Conservation (phyloP, 768 basidiomycete genomes). For the Hemileccinum rubropunctum region DNA sequence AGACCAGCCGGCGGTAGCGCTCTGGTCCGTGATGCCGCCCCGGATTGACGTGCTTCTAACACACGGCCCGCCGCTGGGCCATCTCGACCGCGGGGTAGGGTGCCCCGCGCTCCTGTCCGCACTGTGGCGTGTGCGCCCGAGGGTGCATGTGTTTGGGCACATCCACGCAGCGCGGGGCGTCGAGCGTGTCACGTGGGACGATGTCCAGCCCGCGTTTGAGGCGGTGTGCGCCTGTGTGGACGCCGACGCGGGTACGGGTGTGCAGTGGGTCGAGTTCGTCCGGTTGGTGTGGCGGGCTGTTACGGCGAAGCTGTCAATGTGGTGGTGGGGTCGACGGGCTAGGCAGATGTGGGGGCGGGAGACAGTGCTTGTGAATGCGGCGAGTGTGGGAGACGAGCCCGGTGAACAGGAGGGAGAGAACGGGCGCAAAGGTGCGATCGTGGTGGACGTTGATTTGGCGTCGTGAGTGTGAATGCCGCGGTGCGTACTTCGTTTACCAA, state of each 20-base stretch:
- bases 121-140: constrained; percentile 35
- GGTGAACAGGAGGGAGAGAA: constrained; percentile 20
- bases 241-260: constrained; percentile 2
- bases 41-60: constrained; percentile 41
- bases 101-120: constrained; percentile 33
- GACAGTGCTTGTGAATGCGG: constrained; percentile 34
- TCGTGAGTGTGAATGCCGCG: background rate
- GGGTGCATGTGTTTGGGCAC: constrained; percentile 42
- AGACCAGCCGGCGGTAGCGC: background rate
- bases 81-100: constrained; percentile 32
- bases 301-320: constrained; percentile 1
- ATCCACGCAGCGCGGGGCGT: constrained; percentile 38
- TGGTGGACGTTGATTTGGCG: constrained; percentile 20
- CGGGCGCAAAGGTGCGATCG: constrained; percentile 25
- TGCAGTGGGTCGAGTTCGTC: constrained; percentile 15
- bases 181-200: constrained; percentile 32
- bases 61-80: constrained; percentile 39
- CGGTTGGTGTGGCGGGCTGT: constrained; percentile 11
- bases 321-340: constrained; percentile 10
- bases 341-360: constrained; percentile 9
- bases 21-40: constrained; percentile 32
- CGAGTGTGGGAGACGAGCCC: constrained; percentile 18
- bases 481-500: background rate
- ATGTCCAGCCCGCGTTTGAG: constrained; percentile 31
- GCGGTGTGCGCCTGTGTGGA: constrained; percentile 18